Evolutionary conservation across 2,329 filamentous ascomycete species (phyloP), one percentile per base, ranked within the genome.

Genomic region (Leptographium wingfieldii): DNA sequence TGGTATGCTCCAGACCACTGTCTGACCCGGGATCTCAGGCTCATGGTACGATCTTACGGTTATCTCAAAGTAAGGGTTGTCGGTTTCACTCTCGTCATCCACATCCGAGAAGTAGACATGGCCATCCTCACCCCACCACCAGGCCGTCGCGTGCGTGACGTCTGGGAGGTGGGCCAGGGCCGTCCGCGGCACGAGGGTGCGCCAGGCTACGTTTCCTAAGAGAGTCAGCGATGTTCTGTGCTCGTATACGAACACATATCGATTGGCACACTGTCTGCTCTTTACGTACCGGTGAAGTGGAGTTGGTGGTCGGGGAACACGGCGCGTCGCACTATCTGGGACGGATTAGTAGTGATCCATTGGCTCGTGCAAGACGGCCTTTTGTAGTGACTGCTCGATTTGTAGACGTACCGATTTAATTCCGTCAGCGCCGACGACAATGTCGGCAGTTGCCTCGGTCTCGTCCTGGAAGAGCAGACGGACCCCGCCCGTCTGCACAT

Each of bases 31-130:
- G 6, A 51, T 22, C 19, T 51, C 29, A 2, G 56, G 56, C 10
- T 57, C 29, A 9, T 38, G 25, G 29, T 49, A 57, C 25, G 43
- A 31, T 10, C 56, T 43, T 7, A 57, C n/a, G 38, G 56, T 51
- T 43, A 57, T 52, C 33, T 57, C 56, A 38, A 57, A 51, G 31
- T 49, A 31, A 10, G 43, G 56, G 29, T 52, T 31, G 25, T 51
- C 46, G 11, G 46, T 49, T 29, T 57, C 46, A 11, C 25, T 25
- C 10, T 10, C 12, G 31, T 57, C 56, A 22, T 57, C 56, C 6
- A 49, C 43, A 27, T 51, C 56, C 12, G 55, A 56, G 19, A 56
- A 56, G 55, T 56, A 56, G 19, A 46, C 55, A 38, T 56, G 55
- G 55, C 55, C 55, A 6, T 25, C 25, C 11, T 46, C 22, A 11